These are phyloP conservation scores for Ampelomyces quisqualis DNA, from an alignment of 2,329 filamentous ascomycete genomes.

Conservation along the genomic window DNA sequence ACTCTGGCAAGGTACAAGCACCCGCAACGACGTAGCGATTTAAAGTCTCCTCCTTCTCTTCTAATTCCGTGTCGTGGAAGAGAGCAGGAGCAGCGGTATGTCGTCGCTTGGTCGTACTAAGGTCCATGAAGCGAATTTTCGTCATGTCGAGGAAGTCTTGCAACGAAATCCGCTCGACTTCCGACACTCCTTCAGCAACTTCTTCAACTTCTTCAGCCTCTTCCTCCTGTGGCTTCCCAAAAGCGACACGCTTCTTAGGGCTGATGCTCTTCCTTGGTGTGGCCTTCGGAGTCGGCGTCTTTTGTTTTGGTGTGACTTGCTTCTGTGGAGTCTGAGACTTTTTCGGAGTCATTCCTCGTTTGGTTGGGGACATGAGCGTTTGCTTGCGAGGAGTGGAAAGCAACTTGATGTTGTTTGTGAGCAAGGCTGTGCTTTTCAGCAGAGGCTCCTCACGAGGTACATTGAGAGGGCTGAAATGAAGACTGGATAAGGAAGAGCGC, in stretches of 20 bases:
- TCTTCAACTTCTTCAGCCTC: slow-evolving; percentile 31
- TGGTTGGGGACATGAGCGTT: slow-evolving; percentile 46
- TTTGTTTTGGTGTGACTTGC: slow-evolving; percentile 44
- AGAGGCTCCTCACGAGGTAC: slow-evolving; percentile 29
- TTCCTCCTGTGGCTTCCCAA: slow-evolving; percentile 29
- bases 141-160: slow-evolving; percentile 95
- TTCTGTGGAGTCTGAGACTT: slow-evolving; percentile 43
- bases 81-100: slow-evolving; percentile 63
- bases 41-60: slow-evolving; percentile 56
- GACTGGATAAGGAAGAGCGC: slow-evolving; percentile 36
- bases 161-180: slow-evolving; percentile 69
- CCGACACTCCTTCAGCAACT: slow-evolving; percentile 25
- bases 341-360: slow-evolving; percentile 42
- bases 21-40: slow-evolving; percentile 84
- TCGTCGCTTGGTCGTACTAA: slow-evolving; percentile 91
- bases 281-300: slow-evolving; percentile 41
- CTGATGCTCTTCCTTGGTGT: slow-evolving; percentile 33
- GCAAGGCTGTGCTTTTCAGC: slow-evolving; percentile 35
- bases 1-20: slow-evolving; percentile 86
- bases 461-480: slow-evolving; percentile 41
- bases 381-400: slow-evolving; percentile 54
- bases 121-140: slow-evolving; percentile 96
- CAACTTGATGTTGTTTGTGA: slow-evolving; percentile 50
- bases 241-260: slow-evolving; percentile 38
- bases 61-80: slow-evolving; percentile 40